These are phyloP conservation scores for Ophiostoma sp. DNA, from an alignment of 2,329 filamentous ascomycete genomes.

Conservation along the genomic window DNA sequence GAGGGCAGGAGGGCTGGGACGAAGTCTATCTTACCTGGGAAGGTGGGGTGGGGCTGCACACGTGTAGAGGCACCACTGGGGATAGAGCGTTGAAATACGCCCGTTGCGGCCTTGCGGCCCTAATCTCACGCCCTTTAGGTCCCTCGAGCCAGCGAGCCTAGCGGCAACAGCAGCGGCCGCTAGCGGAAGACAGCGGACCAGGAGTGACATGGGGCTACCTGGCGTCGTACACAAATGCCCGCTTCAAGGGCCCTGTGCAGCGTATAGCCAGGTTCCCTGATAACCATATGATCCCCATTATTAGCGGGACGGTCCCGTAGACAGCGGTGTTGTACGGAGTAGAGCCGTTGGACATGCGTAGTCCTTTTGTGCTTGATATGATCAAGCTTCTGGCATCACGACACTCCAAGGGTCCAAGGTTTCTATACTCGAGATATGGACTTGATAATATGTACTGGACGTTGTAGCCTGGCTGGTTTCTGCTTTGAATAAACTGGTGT, in stretches of 20 bases:
- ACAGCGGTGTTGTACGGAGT: conserved; percentile 8
- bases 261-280: neutral
- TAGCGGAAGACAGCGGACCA: conserved; percentile 11
- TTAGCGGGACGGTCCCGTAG: conserved; percentile 21
- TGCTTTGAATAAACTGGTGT: no score
- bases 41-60: conserved; percentile 21
- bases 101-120: conserved; percentile 18
- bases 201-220: conserved; percentile 1
- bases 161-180: conserved; percentile 21
- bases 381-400: neutral
- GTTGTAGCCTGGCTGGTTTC: no score
- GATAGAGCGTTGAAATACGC: neutral
- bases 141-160: conserved; percentile 2
- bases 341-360: no score
- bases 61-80: conserved; percentile 23
- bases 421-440: no score
- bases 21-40: neutral
- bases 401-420: no score
- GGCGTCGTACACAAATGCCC: neutral
- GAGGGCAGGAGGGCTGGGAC: no score
- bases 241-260: neutral
- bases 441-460: no score
- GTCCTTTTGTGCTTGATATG: neutral
- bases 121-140: neutral
- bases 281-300: conserved; percentile 20